Evolutionary conservation across 495 filamentous ascomycete species (phyloP).

Genomic region (Parachaetomium inaequale): DNA sequence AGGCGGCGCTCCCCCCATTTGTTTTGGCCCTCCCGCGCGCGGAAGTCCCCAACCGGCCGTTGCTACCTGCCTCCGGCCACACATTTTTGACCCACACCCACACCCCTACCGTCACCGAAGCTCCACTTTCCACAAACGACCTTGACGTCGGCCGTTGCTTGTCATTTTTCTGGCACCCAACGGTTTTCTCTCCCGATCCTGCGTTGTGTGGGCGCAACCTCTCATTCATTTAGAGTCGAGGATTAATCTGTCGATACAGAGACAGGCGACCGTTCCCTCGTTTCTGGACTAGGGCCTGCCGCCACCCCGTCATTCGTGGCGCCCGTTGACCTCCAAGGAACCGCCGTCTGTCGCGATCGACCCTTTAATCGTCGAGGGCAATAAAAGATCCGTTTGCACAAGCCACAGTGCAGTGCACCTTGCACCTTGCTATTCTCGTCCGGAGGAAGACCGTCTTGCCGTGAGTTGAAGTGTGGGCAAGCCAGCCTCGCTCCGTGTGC

Average conservation of each 20-base stretch:
- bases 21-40: slow-evolving; percentile 42
- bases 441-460: slow-evolving; percentile 26
- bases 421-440: slow-evolving; percentile 21
- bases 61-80: slow-evolving; percentile 39
- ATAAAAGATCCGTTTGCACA: slow-evolving; percentile 39
- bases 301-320: slow-evolving; percentile 23
- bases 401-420: slow-evolving; percentile 35
- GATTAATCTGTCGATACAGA: slow-evolving; percentile 31
- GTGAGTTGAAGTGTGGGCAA: slow-evolving; percentile 29
- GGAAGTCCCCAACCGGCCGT: slow-evolving; percentile 50
- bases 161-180: slow-evolving; percentile 24
- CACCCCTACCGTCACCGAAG: slow-evolving; percentile 26
- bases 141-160: slow-evolving; percentile 34
- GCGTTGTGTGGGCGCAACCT: slow-evolving; percentile 41
- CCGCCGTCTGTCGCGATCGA: slow-evolving; percentile 37
- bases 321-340: slow-evolving; percentile 29
- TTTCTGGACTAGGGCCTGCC: slow-evolving; percentile 33
- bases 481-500: slow-evolving; percentile 13
- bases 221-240: slow-evolving; percentile 39
- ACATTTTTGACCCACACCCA: slow-evolving; percentile 36
- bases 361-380: slow-evolving; percentile 33
- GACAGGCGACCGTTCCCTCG: slow-evolving; percentile 32
- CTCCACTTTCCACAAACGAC: slow-evolving; percentile 25
- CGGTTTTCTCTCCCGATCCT: slow-evolving; percentile 19
- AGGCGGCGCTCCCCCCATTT: slow-evolving; percentile 40